Conservation (phyloP, 2,329 filamentous ascomycete species). For the Talaromyces sp. region DNA sequence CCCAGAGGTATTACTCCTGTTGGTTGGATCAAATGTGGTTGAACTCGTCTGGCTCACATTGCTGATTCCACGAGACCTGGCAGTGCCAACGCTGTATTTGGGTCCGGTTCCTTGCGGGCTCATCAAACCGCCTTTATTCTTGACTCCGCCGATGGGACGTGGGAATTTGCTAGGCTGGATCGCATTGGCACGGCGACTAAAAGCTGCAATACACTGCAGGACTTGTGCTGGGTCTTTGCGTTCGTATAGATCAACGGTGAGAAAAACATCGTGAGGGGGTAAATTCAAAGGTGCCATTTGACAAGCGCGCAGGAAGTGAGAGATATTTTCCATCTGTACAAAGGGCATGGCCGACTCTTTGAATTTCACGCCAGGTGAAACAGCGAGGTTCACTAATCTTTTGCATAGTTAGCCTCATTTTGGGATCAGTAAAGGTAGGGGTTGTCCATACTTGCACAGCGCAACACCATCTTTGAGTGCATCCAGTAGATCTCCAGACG, state of each 20-base stretch:
- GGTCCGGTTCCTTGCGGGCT: conserved; percentile 67
- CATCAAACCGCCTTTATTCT: conserved; percentile 55
- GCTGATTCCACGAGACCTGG: conserved; percentile 15
- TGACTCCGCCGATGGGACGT: conserved; percentile 66
- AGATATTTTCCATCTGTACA: conserved; percentile 99
- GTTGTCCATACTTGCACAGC: conserved; percentile 71
- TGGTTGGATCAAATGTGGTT: conserved; percentile 44
- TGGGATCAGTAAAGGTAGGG: conserved; percentile 7
- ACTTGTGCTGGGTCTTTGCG: conserved; percentile 95
- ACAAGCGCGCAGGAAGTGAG: conserved; percentile 86
- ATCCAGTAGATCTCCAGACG: conserved; percentile 73
- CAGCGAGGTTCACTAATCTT: conserved; percentile 77
- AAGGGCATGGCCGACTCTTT: conserved; percentile 95
- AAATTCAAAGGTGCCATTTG: conserved; percentile 80
- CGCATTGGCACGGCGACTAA: conserved; percentile 78
- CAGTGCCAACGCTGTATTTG: neutral
- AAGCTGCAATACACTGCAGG: conserved; percentile 83
- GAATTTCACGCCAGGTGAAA: conserved; percentile 77
- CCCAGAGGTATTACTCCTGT: conserved; percentile 36
- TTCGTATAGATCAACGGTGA: conserved; percentile 95
- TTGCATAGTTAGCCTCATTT: conserved; percentile 11
- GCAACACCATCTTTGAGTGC: conserved; percentile 85
- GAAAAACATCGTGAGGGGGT: conserved; percentile 89
- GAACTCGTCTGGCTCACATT: conserved; percentile 40
- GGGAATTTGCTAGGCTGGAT: conserved; percentile 72